phyloP scores from a whole-genome alignment of 169 alveolate species.

The Plasmodium gonderi region DNA sequence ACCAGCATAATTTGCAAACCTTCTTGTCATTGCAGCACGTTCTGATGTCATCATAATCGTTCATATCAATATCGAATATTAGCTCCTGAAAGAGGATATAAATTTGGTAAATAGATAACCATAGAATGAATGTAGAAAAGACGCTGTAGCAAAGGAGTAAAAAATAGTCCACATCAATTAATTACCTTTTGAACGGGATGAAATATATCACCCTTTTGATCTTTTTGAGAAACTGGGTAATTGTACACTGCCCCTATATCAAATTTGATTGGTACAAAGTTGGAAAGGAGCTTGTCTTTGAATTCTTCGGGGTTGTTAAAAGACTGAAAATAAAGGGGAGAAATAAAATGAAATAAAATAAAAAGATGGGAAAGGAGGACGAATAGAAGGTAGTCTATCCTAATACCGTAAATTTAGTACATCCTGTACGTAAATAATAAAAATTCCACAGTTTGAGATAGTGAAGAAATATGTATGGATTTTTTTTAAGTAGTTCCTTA shows the following conservation, averaged over 20 bases:
- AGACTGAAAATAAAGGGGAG: background rate
- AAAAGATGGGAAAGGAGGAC: background rate
- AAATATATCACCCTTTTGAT: constrained; percentile 79
- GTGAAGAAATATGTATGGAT: background rate
- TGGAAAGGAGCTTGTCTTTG: constrained; percentile 33
- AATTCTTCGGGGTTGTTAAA: constrained; percentile 59
- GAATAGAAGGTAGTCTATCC: background rate
- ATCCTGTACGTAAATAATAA: background rate
- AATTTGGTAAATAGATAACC: background rate
- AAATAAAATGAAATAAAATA: background rate
- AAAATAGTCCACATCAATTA: background rate
- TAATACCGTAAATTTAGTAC: background rate
- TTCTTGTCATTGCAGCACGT: constrained; percentile 97
- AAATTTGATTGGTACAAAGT: constrained; percentile 80
- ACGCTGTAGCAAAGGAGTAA: background rate
- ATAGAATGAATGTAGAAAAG: background rate
- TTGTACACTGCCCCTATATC: constrained; percentile 96
- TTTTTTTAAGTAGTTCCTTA: background rate
- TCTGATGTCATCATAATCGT: constrained; percentile 98
- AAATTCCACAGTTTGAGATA: background rate
- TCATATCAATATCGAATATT: constrained; percentile 99
- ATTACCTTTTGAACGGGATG: constrained; percentile 80
- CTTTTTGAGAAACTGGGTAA: constrained; percentile 87
- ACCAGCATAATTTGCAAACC: constrained; percentile 97
- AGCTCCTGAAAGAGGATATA: constrained; percentile 89